A percentile compares a stretch with the other conserved stretches of the same genome.
phyloP scores from a whole-genome alignment of 352 stramenopile species.

The Saprolegnia diclina region DNA sequence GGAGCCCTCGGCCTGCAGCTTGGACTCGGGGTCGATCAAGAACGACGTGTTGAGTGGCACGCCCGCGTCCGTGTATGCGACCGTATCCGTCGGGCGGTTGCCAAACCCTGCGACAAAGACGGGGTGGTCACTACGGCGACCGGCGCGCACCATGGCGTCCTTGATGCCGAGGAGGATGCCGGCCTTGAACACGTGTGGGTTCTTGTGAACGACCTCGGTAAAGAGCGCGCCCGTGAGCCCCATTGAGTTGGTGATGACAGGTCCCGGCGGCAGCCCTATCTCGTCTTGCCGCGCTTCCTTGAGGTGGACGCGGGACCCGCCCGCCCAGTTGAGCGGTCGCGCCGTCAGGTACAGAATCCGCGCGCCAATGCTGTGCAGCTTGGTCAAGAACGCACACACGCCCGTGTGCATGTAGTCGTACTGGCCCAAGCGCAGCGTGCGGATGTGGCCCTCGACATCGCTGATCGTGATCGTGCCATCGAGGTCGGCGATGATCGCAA shows the following conservation, averaged over 20 bases:
- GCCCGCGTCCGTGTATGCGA: conserved; percentile 27
- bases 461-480: conserved; percentile 28
- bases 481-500: conserved; percentile 26
- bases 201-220: conserved; percentile 27
- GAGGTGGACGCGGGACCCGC: conserved; percentile 21
- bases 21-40: conserved; percentile 27
- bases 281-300: conserved; percentile 24
- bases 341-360: conserved; percentile 29
- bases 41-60: conserved; percentile 9
- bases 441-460: conserved; percentile 28
- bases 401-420: conserved; percentile 27
- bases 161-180: conserved; percentile 18
- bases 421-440: conserved; percentile 26
- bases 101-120: conserved; percentile 28
- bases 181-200: conserved; percentile 27
- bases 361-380: conserved; percentile 20
- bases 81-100: conserved; percentile 24
- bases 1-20: conserved; percentile 31
- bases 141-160: conserved; percentile 14
- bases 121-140: neutral
- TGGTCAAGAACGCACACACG: conserved; percentile 23
- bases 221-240: conserved; percentile 24
- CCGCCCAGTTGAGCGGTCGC: conserved; percentile 26
- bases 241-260: conserved; percentile 26
- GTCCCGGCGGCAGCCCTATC: conserved; percentile 15